phyloP scores from a whole-genome alignment of 805 yeast species.

The Spathaspora arborariae region DNA sequence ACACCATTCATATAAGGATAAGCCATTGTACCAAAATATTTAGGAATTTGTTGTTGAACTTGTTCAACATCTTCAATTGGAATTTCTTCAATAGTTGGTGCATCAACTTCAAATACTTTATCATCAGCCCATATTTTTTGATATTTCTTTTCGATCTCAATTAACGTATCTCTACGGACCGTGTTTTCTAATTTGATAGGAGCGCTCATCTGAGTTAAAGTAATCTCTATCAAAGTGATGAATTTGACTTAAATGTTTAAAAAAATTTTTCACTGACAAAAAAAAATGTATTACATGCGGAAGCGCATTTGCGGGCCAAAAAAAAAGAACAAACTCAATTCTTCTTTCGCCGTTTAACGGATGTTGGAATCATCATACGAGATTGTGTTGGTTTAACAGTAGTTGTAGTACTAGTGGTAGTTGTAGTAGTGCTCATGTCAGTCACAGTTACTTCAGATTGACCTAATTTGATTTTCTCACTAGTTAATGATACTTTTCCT shows the following conservation, averaged over 20 bases:
- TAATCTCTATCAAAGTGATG: background rate
- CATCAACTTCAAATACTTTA: constrained; percentile 80
- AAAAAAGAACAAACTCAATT: background rate
- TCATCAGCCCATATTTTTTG: constrained; percentile 86
- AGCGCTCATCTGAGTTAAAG: constrained; percentile 29
- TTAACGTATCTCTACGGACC: constrained; percentile 89
- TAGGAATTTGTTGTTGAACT: constrained; percentile 76
- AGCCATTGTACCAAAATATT: constrained; percentile 91
- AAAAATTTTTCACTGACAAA: background rate
- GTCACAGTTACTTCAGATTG: background rate
- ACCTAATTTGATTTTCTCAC: constrained; percentile 12
- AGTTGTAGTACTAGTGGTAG: background rate
- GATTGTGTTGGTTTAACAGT: background rate
- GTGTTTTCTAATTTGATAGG: constrained; percentile 56
- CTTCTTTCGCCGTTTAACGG: constrained; percentile 5
- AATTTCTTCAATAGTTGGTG: constrained; percentile 71
- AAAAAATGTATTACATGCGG: background rate
- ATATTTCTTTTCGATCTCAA: constrained; percentile 83
- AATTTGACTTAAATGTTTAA: background rate
- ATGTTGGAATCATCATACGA: constrained; percentile 4
- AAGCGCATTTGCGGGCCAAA: background rate
- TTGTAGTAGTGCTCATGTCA: background rate
- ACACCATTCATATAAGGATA: constrained; percentile 99
- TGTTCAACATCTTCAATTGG: constrained; percentile 52
- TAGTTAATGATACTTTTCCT: constrained; percentile 48